A percentile compares a stretch with the other conserved stretches of the same genome.
Conservation (phyloP, 2,329 filamentous ascomycete species). For the Atkinsonella hypoxylon region DNA sequence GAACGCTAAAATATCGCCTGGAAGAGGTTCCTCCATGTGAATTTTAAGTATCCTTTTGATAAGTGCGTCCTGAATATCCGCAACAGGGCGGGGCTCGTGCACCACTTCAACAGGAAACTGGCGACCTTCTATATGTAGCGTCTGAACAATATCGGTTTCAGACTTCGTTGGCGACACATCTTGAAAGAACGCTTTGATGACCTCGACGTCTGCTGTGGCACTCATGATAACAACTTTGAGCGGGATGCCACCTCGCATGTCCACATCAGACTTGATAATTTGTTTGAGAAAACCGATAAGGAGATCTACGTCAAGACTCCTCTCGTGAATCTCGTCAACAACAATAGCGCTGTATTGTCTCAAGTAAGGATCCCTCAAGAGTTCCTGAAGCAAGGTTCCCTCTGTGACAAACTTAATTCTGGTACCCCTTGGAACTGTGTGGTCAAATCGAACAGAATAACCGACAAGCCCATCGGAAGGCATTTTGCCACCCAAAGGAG, state of each 20-base stretch:
- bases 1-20: constrained; percentile 88
- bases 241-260: constrained; percentile 56
- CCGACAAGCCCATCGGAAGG: constrained; percentile 50
- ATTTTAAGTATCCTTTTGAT: constrained; percentile 77
- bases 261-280: constrained; percentile 50
- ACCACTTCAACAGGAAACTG: constrained; percentile 74
- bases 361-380: constrained; percentile 73
- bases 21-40: constrained; percentile 77
- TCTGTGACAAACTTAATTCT: constrained; percentile 92
- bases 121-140: constrained; percentile 65
- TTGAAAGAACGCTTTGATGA: constrained; percentile 64
- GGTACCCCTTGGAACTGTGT: constrained; percentile 67
- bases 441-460: constrained; percentile 92
- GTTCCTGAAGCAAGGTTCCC: constrained; percentile 90
- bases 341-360: constrained; percentile 80
- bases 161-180: constrained; percentile 10
- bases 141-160: constrained; percentile 20
- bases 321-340: constrained; percentile 94
- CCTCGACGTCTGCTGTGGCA: constrained; percentile 82
- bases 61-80: constrained; percentile 72
- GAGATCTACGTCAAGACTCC: constrained; percentile 88
- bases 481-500: constrained; percentile 31
- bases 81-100: constrained; percentile 61
- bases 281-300: constrained; percentile 79
- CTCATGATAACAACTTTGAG: constrained; percentile 95